A percentile compares a stretch with the other conserved stretches of the same genome.
These are phyloP conservation scores for Viola odorata DNA, from an alignment of 345 rosid species.

Conservation along the genomic window DNA sequence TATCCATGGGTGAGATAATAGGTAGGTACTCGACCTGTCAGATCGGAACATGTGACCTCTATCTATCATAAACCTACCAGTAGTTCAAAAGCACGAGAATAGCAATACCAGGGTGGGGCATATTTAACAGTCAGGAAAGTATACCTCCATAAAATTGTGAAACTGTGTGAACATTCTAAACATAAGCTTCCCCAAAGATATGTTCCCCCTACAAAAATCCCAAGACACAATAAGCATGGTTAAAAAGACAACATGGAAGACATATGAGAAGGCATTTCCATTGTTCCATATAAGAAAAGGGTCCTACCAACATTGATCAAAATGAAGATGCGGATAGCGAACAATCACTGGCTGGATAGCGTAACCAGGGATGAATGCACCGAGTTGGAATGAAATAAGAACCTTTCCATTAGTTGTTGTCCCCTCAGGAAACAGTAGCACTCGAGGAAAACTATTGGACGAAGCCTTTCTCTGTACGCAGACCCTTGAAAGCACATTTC, in stretches of 20 bases:
- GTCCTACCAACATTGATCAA: conserved; percentile 93
- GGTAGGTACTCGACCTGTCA: conserved; percentile 91
- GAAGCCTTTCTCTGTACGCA: conserved; percentile 98
- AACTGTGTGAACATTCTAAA: conserved; percentile 96
- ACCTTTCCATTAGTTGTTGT: conserved; percentile 89
- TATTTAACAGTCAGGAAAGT: too few relatives aligned
- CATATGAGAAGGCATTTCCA: conserved; percentile 3
- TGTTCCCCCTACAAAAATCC: conserved; percentile 49
- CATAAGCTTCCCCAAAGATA: conserved; percentile 78
- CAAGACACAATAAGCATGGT: conserved; percentile 9
- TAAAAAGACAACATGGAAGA: conserved; percentile 4
- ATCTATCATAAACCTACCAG: conserved; percentile 4
- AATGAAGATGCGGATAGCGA: conserved; percentile 94
- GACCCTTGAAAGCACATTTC: conserved; percentile 86
- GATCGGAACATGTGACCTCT: conserved; percentile 4
- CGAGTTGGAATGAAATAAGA: conserved; percentile 87
- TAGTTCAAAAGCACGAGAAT: neutral
- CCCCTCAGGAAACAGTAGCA: conserved; percentile 95
- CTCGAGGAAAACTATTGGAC: conserved; percentile 68
- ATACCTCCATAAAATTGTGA: conserved; percentile 98
- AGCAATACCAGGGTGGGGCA: neutral
- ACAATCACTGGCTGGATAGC: conserved; percentile 87
- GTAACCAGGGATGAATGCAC: conserved; percentile 84
- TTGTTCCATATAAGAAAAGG: conserved; percentile 1
- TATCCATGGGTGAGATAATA: conserved; percentile 54